Conservation (phyloP, 805 yeast species). For the Jamesozyma piceae region DNA sequence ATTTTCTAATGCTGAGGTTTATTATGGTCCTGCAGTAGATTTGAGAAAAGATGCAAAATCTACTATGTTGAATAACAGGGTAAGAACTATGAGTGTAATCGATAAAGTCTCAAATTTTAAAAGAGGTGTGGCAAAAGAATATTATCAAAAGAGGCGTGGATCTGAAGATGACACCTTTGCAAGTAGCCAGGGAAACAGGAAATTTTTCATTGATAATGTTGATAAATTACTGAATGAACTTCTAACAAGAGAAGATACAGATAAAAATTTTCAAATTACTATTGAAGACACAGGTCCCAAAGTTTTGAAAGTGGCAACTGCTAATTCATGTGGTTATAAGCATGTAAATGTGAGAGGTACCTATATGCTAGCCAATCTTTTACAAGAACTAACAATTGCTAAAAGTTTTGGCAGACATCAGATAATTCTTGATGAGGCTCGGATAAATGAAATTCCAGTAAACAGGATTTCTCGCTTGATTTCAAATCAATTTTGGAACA, state of each 20-base stretch:
- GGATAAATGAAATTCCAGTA: slow-evolving; percentile 82
- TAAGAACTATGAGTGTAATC: slow-evolving; percentile 46
- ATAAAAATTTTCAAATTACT: slow-evolving; percentile 71
- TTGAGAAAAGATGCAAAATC: slow-evolving; percentile 34
- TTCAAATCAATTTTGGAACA: slow-evolving; percentile 68
- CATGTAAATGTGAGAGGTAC: slow-evolving; percentile 73
- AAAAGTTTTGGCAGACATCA: slow-evolving; percentile 66
- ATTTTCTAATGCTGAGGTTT: slow-evolving; percentile 51
- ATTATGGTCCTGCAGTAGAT: slow-evolving; percentile 54
- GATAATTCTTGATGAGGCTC: slow-evolving; percentile 68
- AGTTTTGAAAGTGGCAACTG: slow-evolving; percentile 66
- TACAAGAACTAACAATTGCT: slow-evolving; percentile 84
- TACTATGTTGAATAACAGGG: slow-evolving; percentile 33
- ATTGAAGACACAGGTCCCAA: slow-evolving; percentile 78
- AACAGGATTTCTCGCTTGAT: slow-evolving; percentile 63
- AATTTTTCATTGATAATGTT: slow-evolving; percentile 63
- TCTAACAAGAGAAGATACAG: slow-evolving; percentile 72
- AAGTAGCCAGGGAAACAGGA: slow-evolving; percentile 29
- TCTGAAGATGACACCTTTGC: slow-evolving; percentile 41
- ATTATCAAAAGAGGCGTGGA: slow-evolving; percentile 37
- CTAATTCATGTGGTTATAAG: slow-evolving; percentile 70
- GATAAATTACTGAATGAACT: slow-evolving; percentile 60
- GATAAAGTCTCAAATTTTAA: slow-evolving; percentile 24
- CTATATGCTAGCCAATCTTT: slow-evolving; percentile 72
- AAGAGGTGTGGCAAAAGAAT: slow-evolving; percentile 8